A percentile compares a stretch with the other conserved stretches of the same genome.
Evolutionary conservation across 148 eudicot genomes (phyloP).

Genomic region (Nepenthes gracilis): DNA sequence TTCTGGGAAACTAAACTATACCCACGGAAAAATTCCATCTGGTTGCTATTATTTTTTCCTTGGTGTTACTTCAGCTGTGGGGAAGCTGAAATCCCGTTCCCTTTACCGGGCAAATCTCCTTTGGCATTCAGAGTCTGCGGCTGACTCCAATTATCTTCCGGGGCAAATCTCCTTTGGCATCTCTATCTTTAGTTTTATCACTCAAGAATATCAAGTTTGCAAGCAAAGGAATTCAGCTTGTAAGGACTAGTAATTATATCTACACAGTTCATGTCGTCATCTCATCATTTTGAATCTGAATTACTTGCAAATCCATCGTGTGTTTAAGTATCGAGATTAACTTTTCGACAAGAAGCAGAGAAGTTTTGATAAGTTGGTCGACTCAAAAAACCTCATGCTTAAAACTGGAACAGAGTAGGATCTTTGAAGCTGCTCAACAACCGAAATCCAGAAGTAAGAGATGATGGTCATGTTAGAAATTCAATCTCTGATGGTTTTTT

Average conservation of each 20-base stretch:
- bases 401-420: too few species aligned
- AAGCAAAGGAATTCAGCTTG: background rate
- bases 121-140: conserved; percentile 16
- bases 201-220: conserved; percentile 15
- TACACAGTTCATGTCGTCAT: background rate
- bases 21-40: conserved; percentile 2
- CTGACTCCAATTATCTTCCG: conserved; percentile 13
- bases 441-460: too few species aligned
- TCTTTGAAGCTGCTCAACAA: too few species aligned
- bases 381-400: too few species aligned
- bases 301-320: too few species aligned
- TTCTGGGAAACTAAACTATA: background rate
- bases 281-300: too few species aligned
- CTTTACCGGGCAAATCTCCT: conserved; percentile 34
- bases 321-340: too few species aligned
- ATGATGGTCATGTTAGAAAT: too few species aligned
- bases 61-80: conserved; percentile 6
- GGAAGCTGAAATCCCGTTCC: conserved; percentile 8
- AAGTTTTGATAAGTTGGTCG: too few species aligned
- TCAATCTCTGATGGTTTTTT: conserved; percentile 1
- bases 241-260: conserved; percentile 8
- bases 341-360: too few species aligned
- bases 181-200: conserved; percentile 13
- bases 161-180: conserved; percentile 90
- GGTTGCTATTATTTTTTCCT: conserved; percentile 4